Evolutionary conservation across 2,329 filamentous ascomycete species (phyloP).

Genomic region (Xylariaceae sp.): DNA sequence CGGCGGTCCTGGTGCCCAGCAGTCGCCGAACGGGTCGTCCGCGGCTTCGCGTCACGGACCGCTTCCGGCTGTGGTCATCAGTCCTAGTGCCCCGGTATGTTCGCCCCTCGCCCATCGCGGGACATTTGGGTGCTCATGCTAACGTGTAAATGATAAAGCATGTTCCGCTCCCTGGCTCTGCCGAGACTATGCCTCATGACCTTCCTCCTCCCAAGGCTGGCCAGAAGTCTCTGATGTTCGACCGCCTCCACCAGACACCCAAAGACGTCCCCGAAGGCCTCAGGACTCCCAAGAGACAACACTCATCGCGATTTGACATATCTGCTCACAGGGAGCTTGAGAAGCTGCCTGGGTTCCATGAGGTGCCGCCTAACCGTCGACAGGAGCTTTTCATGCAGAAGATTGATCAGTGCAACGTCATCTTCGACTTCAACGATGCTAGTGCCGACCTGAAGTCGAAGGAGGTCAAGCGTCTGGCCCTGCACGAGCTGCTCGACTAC

Average conservation of each 20-base stretch:
- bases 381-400: slow-evolving; percentile 99
- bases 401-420: slow-evolving; percentile 99
- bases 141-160: slow-evolving; percentile 48
- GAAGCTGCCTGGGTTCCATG: slow-evolving; percentile 95
- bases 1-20: slow-evolving; percentile 27
- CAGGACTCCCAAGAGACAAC: slow-evolving; percentile 89
- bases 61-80: slow-evolving; percentile 83
- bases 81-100: slow-evolving; percentile 84
- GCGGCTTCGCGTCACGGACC: slow-evolving; percentile 57
- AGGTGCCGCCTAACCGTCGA: slow-evolving; percentile 87
- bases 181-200: slow-evolving; percentile 97
- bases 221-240: slow-evolving; percentile 81
- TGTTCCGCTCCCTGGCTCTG: slow-evolving; percentile 81
- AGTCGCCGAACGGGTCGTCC: slow-evolving; percentile 43
- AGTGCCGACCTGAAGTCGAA: slow-evolving; percentile 99
- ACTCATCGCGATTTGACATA: slow-evolving; percentile 96
- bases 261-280: slow-evolving; percentile 96
- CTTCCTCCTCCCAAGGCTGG: slow-evolving; percentile 88
- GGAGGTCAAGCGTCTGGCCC: slow-evolving; percentile 93
- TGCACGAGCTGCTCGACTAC: slow-evolving; percentile 95
- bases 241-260: slow-evolving; percentile 84
- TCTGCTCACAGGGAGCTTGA: slow-evolving; percentile 94
- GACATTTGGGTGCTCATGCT: no score
- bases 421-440: slow-evolving; percentile 98
- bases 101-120: no score